Percentiles rank a stretch among this genome's conserved stretches.
Conservation (phyloP, 345 rosid species). For the Eucalyptus leucophloia region DNA sequence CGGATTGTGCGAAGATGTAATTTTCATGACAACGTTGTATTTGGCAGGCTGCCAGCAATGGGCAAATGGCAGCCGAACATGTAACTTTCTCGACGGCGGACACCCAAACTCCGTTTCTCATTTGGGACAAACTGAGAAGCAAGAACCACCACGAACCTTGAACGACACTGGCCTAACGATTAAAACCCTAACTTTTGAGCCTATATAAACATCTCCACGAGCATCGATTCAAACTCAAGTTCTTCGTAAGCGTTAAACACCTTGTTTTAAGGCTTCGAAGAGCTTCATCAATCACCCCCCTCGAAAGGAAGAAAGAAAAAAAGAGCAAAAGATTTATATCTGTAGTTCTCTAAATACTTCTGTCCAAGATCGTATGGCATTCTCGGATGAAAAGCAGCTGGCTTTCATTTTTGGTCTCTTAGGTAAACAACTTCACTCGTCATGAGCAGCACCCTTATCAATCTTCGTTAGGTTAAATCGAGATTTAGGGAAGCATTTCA, state of each 20-base stretch:
- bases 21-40: background rate
- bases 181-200: background rate
- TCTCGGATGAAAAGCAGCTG: slow-evolving; percentile 14
- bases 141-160: background rate
- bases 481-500: background rate
- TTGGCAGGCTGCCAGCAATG: background rate
- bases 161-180: background rate
- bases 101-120: background rate
- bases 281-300: background rate
- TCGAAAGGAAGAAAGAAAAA: background rate
- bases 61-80: background rate
- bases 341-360: background rate
- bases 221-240: background rate
- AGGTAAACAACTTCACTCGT: slow-evolving; percentile 15
- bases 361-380: slow-evolving; percentile 12
- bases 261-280: background rate
- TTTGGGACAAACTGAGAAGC: background rate
- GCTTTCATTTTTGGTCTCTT: slow-evolving; percentile 58
- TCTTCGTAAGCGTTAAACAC: background rate
- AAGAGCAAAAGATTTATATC: background rate
- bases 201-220: background rate
- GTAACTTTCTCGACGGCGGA: background rate
- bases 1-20: background rate
- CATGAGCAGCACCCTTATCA: background rate
- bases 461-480: background rate